phyloP scores from a whole-genome alignment of 306 rosid species.

The Comarum palustre region DNA sequence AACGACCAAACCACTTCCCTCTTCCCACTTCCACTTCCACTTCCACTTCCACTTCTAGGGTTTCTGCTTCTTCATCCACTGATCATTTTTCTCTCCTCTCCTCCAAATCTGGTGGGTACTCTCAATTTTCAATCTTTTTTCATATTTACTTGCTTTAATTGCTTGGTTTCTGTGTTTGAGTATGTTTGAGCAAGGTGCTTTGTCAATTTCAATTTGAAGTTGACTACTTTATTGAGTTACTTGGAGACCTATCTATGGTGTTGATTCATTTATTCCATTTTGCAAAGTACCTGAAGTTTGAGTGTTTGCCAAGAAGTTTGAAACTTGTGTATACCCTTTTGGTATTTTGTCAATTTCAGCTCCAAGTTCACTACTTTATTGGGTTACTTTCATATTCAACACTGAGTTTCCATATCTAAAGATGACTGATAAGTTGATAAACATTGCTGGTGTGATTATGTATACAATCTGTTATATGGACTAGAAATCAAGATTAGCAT shows the following conservation, averaged over 20 bases:
- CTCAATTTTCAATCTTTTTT: background rate
- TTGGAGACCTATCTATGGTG: background rate
- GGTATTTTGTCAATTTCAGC: background rate
- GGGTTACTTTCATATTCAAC: background rate
- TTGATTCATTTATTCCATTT: background rate
- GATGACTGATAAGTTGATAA: background rate
- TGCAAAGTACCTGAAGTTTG: background rate
- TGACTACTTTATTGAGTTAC: background rate
- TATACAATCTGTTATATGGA: background rate
- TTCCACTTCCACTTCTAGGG: conserved; percentile 6
- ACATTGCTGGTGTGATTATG: background rate
- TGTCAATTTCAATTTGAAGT: conserved; percentile 10
- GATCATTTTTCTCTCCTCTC: conserved; percentile 40
- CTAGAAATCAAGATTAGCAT: background rate
- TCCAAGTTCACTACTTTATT: background rate
- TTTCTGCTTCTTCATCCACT: conserved; percentile 15
- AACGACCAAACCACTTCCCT: conserved; percentile 39
- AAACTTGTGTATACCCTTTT: background rate
- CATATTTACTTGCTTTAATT: background rate
- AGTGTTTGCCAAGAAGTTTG: background rate
- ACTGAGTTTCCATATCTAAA: background rate
- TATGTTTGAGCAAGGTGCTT: background rate
- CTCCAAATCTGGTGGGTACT: conserved; percentile 58
- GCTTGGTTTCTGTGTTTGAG: background rate
- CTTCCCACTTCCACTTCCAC: conserved; percentile 25